phyloP scores from a whole-genome alignment of 768 basidiomycete genomes.

The Suillus sp. region DNA sequence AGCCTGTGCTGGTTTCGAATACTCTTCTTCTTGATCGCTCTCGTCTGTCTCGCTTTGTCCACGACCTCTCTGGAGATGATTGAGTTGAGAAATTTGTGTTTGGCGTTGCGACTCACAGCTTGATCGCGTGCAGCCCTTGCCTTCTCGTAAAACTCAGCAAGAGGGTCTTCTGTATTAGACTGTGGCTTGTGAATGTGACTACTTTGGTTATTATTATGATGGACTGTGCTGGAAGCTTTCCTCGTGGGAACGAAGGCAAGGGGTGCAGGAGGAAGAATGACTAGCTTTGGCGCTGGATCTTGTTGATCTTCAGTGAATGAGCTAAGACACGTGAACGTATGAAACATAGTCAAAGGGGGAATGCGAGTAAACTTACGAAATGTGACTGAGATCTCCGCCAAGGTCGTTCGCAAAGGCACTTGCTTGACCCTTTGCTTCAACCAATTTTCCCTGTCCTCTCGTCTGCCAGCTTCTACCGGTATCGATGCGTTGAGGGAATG shows the following conservation, averaged over 20 bases:
- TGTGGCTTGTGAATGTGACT: constrained; percentile 25
- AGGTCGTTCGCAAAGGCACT: constrained; percentile 11
- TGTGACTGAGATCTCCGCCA: constrained; percentile 42
- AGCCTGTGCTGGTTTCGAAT: constrained; percentile 15
- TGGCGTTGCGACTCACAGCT: constrained; percentile 35
- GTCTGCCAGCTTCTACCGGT: constrained; percentile 38
- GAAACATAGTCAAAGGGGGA: not conserved
- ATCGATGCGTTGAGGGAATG: constrained; percentile 49
- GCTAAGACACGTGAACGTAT: not conserved
- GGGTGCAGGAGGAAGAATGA: constrained; percentile 29
- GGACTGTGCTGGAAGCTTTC: not conserved
- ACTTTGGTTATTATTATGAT: constrained; percentile 6
- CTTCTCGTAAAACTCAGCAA: constrained; percentile 63
- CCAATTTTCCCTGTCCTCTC: constrained; percentile 9
- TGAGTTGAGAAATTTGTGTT: not conserved
- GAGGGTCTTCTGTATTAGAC: constrained; percentile 47
- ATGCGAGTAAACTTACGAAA: constrained; percentile 43
- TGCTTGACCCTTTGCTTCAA: not conserved
- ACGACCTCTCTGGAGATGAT: constrained; percentile 40
- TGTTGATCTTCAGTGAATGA: not conserved
- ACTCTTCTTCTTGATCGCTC: constrained; percentile 26
- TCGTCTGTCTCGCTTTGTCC: constrained; percentile 41
- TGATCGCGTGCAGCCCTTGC: constrained; percentile 53
- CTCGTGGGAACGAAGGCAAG: constrained; percentile 19
- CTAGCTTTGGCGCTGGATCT: constrained; percentile 7